These are phyloP conservation scores for Cicer yamashitae DNA, from an alignment of 306 rosid species.

Conservation along the genomic window DNA sequence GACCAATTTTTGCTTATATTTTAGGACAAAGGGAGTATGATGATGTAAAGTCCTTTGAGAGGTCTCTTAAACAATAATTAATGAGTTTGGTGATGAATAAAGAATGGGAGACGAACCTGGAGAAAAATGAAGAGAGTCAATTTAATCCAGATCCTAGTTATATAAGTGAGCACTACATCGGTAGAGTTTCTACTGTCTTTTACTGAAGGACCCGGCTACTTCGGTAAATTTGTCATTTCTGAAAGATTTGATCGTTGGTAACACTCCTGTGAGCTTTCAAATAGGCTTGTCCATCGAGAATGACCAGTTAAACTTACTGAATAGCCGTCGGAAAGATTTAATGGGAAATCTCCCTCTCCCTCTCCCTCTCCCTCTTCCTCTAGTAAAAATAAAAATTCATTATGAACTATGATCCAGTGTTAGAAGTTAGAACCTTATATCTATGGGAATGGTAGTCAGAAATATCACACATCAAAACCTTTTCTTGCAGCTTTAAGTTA, in stretches of 20 bases:
- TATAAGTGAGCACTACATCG: not conserved
- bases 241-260: not conserved
- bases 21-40: too few species aligned
- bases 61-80: not conserved
- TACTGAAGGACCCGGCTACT: not conserved
- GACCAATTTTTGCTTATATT: too few species aligned
- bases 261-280: not conserved
- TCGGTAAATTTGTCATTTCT: not conserved
- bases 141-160: not conserved
- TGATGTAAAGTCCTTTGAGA: conserved; percentile 50
- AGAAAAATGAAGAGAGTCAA: not conserved
- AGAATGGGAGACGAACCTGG: not conserved
- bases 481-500: conserved; percentile 37
- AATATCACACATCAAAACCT: conserved; percentile 10
- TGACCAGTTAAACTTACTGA: not conserved
- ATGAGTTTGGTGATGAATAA: not conserved
- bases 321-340: not conserved
- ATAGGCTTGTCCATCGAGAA: not conserved
- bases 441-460: not conserved
- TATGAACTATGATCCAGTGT: not conserved
- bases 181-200: too few species aligned
- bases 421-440: not conserved
- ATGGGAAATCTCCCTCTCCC: too few species aligned
- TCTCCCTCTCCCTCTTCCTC: too few species aligned
- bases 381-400: not conserved